Conservation (phyloP, 371 early-diverging fungal species). For the Syncephalastrum monosporum region DNA sequence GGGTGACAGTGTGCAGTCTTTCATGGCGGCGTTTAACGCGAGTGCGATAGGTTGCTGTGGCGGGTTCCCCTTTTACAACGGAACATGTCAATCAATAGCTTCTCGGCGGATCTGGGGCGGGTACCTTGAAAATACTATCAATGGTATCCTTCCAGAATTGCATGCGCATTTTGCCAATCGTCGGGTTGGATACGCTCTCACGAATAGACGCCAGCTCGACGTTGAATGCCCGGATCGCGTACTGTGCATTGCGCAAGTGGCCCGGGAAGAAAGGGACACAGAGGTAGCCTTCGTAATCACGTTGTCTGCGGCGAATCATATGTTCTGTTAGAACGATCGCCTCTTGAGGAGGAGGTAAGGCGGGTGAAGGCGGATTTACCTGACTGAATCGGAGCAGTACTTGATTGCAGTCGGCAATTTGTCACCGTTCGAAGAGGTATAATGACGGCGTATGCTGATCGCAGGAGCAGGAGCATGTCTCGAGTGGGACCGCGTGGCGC, state of each 20-base stretch:
- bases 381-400: conserved; percentile 42
- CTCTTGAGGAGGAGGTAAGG: neutral
- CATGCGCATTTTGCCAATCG: conserved; percentile 80
- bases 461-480: too few species aligned
- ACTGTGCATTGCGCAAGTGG: conserved; percentile 59
- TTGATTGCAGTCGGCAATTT: conserved; percentile 26
- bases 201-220: conserved; percentile 82
- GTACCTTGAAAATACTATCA: conserved; percentile 66
- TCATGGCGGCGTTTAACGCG: conserved; percentile 52
- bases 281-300: conserved; percentile 81
- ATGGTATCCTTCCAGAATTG: conserved; percentile 83
- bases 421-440: neutral
- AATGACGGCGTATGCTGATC: too few species aligned
- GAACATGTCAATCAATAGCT: neutral
- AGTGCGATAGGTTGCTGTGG: conserved; percentile 75
- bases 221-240: conserved; percentile 87
- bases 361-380: conserved; percentile 16
- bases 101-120: too few species aligned
- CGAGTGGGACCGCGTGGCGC: too few species aligned
- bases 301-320: conserved; percentile 29
- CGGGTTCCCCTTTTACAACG: conserved; percentile 53
- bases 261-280: conserved; percentile 73
- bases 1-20: conserved; percentile 51
- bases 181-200: conserved; percentile 66
- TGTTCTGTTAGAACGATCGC: neutral